Evolutionary conservation across 176 grass and related monocot species (phyloP).

Genomic region (Oryza coarctata): DNA sequence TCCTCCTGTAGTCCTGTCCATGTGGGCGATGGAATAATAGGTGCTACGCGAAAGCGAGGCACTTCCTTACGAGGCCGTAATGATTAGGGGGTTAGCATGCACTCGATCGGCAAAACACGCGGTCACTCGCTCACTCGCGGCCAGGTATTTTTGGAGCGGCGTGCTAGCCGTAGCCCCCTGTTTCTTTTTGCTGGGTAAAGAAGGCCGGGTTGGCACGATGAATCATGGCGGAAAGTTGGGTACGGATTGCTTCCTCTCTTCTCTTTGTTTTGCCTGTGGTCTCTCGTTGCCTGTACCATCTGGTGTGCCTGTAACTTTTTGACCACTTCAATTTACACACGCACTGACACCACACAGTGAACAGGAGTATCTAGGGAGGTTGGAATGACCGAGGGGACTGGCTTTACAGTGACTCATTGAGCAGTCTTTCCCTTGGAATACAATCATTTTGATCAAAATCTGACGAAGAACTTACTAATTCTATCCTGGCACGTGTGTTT

Average conservation of each 20-base stretch:
- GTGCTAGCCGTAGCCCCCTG: background rate
- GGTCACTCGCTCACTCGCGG: background rate
- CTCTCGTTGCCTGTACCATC: constrained; percentile 5
- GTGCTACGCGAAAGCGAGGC: constrained; percentile 30
- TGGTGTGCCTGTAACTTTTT: constrained; percentile 21
- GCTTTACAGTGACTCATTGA: background rate
- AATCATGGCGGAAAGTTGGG: constrained; percentile 37
- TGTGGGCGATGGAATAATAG: constrained; percentile 33
- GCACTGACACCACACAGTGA: background rate
- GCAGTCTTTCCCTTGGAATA: background rate
- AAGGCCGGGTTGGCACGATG: background rate
- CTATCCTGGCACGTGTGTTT: background rate
- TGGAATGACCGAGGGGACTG: background rate
- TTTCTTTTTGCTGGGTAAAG: constrained; percentile 9
- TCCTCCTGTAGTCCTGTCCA: constrained; percentile 33
- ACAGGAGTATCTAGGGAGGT: background rate
- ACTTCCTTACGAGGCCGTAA: background rate
- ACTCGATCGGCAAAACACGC: background rate
- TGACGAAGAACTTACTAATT: background rate
- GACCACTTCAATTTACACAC: background rate
- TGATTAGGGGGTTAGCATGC: constrained; percentile 26
- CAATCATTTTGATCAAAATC: background rate
- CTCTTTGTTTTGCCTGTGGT: constrained; percentile 19
- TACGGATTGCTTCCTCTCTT: background rate
- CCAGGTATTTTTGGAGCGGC: constrained; percentile 48